Evolutionary conservation across 1,284 basidiomycete species (phyloP), one percentile per base, ranked within the genome.

Genomic region (Mycosarcoma mackinlayi): DNA sequence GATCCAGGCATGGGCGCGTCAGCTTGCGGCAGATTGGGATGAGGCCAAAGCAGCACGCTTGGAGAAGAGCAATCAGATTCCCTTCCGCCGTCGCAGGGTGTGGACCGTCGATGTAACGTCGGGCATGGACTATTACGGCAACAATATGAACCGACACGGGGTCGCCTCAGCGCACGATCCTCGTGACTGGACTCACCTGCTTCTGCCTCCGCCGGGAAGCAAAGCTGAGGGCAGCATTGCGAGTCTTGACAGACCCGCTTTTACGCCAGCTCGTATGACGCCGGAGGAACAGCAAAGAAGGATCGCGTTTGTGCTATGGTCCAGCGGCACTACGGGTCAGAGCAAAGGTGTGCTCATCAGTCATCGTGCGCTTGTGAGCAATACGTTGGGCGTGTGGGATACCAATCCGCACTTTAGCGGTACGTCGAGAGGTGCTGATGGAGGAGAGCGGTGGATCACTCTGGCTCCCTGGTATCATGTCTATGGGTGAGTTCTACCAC

Each of bases 391-490:
- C 2, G 58, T 83, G 16, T 82, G 78, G 69, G 55, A 63, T 45
- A 63, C 63, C 16, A 72, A 72, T 18, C 52, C 63, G 3, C 69
- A 72, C 25, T 72, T 66, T 44, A 59, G n/a, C 30, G 63, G 69
- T 9, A 35, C 40, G 14, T 59, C 48, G 18, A 44, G 71, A 16
- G 57, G 65, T 21, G 8, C 40, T 1, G 24, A 63, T 21, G 70
- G 64, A 5, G 70, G 64, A 6, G 74, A 83, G 66, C 56, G 76
- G 2, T 78, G 82, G 61, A 71, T 84, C 28, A 82, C 80, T 0
- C 58, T 84, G 1, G 80, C 82, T 11, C 83, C 84, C 0, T 83
- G 83, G 69, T 83, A 79, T 63, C 81, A 83, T 55, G 73, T 82
- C 7, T 77, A 76, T 55, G 75, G 77, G 52, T 60, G 28, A 60